Evolutionary conservation across 345 rosid genomes (phyloP).

Genomic region (Lepidium sativum): DNA sequence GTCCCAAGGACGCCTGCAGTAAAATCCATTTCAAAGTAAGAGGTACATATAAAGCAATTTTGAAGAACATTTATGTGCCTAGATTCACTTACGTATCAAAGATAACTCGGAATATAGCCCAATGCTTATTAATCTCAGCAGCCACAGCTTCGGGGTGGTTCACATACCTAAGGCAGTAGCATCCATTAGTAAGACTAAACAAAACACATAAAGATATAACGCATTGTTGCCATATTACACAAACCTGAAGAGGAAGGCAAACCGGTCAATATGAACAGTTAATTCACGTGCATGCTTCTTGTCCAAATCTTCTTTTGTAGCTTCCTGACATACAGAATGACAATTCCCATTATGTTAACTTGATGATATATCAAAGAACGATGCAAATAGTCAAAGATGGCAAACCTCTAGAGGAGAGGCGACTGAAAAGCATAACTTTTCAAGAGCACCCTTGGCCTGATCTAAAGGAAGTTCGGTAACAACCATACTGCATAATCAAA

Average conservation of each 20-base stretch:
- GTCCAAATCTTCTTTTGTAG: slow-evolving; percentile 60
- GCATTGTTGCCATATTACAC: slow-evolving; percentile 9
- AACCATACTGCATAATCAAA: slow-evolving; percentile 64
- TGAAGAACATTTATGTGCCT: slow-evolving; percentile 1
- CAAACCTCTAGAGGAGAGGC: slow-evolving; percentile 83
- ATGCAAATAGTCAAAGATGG: slow-evolving; percentile 13
- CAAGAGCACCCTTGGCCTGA: slow-evolving; percentile 78
- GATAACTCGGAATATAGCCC: slow-evolving; percentile 87
- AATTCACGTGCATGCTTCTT: slow-evolving; percentile 88
- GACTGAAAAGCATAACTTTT: slow-evolving; percentile 72
- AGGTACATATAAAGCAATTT: background rate
- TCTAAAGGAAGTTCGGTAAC: slow-evolving; percentile 88
- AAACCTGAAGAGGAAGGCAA: slow-evolving; percentile 94
- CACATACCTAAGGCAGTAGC: slow-evolving; percentile 53
- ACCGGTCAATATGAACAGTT: slow-evolving; percentile 90
- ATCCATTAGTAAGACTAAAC: slow-evolving; percentile 17
- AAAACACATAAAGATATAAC: slow-evolving; percentile 3
- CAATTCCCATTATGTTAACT: background rate
- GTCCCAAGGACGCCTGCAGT: slow-evolving; percentile 97
- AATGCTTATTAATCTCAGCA: slow-evolving; percentile 77
- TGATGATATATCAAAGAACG: background rate
- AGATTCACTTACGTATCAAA: slow-evolving; percentile 72
- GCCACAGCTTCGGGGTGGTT: slow-evolving; percentile 98
- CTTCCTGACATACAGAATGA: slow-evolving; percentile 44
- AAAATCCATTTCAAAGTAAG: slow-evolving; percentile 23